These are phyloP conservation scores for Podila epigama DNA, from an alignment of 192 early-diverging fungal genomes.

Conservation along the genomic window DNA sequence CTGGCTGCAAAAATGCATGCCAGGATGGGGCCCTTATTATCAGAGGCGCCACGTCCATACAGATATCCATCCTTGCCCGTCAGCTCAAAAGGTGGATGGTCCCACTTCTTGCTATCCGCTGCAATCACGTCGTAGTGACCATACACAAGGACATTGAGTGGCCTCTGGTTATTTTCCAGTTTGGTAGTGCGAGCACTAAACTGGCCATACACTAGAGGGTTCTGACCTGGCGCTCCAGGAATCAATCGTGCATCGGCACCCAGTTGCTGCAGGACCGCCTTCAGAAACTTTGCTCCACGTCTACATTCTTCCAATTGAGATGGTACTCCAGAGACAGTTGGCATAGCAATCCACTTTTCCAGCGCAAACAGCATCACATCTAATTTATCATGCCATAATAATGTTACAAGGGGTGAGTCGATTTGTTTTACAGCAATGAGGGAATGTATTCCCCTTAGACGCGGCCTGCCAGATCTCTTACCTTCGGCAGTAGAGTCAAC, in stretches of 20 bases:
- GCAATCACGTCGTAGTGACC: conserved; percentile 87
- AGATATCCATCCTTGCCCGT: conserved; percentile 73
- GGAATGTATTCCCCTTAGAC: no score
- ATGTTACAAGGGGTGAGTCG: no score
- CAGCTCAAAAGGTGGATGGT: conserved; percentile 69
- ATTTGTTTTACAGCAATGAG: no score
- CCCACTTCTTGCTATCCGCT: conserved; percentile 72
- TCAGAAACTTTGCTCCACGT: conserved; percentile 75
- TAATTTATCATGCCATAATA: conserved; percentile 11
- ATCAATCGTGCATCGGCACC: conserved; percentile 70
- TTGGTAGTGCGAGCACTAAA: conserved; percentile 30
- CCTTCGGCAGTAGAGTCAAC: conserved; percentile 33
- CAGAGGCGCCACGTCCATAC: conserved; percentile 81
- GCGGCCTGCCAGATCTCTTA: background rate
- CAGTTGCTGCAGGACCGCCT: conserved; percentile 68
- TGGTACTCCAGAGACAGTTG: conserved; percentile 71
- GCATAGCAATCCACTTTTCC: conserved; percentile 73
- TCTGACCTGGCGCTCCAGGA: conserved; percentile 64
- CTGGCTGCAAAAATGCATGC: conserved; percentile 75
- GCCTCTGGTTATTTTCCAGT: background rate
- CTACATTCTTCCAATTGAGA: conserved; percentile 76
- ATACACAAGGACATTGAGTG: conserved; percentile 68
- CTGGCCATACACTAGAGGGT: conserved; percentile 74
- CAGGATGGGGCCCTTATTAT: conserved; percentile 84
- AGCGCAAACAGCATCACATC: conserved; percentile 67